Conservation (phyloP, 768 basidiomycete genomes). For the Suillus discolor region DNA sequence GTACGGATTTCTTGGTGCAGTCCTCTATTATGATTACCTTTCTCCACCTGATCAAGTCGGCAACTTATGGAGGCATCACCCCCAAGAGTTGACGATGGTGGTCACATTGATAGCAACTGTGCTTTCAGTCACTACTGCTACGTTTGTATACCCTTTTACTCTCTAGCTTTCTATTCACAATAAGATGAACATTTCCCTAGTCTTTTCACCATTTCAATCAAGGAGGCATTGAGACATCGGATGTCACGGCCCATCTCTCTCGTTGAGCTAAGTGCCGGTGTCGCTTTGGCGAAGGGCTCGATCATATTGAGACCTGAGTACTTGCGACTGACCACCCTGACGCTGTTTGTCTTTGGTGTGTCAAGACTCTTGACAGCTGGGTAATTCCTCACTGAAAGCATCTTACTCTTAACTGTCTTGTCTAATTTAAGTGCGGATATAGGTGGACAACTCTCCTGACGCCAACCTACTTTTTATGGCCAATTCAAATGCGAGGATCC, state of each 20-base stretch:
- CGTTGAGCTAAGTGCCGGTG: constrained; percentile 13
- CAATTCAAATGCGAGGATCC: constrained; percentile 2
- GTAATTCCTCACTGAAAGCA: constrained; percentile 5
- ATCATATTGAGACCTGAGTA: constrained; percentile 5
- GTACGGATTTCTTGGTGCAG: constrained; percentile 12
- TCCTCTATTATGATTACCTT: constrained; percentile 5
- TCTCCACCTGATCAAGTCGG: constrained; percentile 3
- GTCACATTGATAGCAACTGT: constrained; percentile 12
- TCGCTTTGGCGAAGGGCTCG: constrained; percentile 12
- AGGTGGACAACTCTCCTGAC: constrained; percentile 20
- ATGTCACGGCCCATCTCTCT: constrained; percentile 17
- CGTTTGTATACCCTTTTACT: not conserved
- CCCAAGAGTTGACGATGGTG: constrained; percentile 9
- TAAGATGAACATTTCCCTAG: not conserved
- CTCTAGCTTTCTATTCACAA: not conserved
- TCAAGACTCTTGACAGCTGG: constrained; percentile 19
- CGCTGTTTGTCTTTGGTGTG: constrained; percentile 12
- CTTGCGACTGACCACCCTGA: constrained; percentile 8
- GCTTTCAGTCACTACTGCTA: constrained; percentile 4
- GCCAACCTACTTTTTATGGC: constrained; percentile 10
- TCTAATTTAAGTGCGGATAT: not conserved
- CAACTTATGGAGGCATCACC: constrained; percentile 4
- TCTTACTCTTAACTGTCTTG: not conserved
- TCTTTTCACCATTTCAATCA: constrained; percentile 10
- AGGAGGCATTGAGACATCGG: constrained; percentile 19